These are phyloP conservation scores for Russula ochroleuca DNA, from an alignment of 768 basidiomycete species.

Conservation along the genomic window DNA sequence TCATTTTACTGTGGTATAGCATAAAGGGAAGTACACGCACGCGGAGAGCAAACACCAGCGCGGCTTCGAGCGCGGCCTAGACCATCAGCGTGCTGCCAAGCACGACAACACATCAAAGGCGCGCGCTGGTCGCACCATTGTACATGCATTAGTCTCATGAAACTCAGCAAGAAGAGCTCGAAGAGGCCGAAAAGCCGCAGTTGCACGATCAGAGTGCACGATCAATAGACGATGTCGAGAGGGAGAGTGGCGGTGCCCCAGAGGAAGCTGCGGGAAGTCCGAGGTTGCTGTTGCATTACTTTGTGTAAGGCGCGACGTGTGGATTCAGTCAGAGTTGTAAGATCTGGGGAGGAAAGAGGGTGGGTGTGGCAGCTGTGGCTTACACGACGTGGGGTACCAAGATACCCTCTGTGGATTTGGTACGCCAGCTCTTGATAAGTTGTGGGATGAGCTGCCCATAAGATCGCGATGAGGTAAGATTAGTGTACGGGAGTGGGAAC, in stretches of 20 bases:
- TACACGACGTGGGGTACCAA: slow-evolving; percentile 66
- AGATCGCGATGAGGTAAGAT: no score
- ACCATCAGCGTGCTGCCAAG: slow-evolving; percentile 40
- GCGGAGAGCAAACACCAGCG: slow-evolving; percentile 54
- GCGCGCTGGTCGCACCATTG: no score
- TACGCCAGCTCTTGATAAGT: slow-evolving; percentile 38
- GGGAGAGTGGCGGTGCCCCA: slow-evolving; percentile 61
- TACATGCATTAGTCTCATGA: no score
- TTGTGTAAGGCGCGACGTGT: no score
- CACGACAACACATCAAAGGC: no score
- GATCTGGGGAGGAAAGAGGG: no score
- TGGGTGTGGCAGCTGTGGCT: no score
- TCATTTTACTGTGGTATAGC: no score
- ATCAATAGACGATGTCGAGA: slow-evolving; percentile 68
- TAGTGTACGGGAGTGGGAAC: no score
- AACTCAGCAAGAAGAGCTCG: slow-evolving; percentile 36
- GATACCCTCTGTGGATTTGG: slow-evolving; percentile 64
- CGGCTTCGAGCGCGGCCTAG: slow-evolving; percentile 54
- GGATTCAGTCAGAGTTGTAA: no score
- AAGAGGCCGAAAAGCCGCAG: slow-evolving; percentile 62
- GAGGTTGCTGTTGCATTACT: no score
- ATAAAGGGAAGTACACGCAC: slow-evolving; percentile 32
- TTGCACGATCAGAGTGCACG: slow-evolving; percentile 63
- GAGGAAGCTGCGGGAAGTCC: slow-evolving; percentile 46
- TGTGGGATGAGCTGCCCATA: no score